Conservation (phyloP, 768 basidiomycete genomes). For the Pisolithus tinctorius region DNA sequence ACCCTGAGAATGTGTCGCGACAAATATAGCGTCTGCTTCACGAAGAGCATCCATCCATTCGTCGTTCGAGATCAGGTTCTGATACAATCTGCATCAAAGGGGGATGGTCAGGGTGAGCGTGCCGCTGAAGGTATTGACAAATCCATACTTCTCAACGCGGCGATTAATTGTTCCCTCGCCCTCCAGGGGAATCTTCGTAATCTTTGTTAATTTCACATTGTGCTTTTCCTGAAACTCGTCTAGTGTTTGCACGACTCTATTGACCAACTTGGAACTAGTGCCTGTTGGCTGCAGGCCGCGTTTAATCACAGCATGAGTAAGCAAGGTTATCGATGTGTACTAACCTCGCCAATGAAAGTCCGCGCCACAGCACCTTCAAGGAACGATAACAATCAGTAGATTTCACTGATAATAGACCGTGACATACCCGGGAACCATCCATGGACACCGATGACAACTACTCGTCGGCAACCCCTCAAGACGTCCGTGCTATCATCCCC, state of each 20-base stretch:
- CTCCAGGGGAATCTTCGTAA: conserved; percentile 80
- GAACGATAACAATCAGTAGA: conserved; percentile 13
- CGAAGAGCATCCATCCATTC: conserved; percentile 76
- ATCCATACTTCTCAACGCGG: conserved; percentile 65
- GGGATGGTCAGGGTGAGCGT: conserved; percentile 1
- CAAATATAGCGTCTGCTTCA: conserved; percentile 81
- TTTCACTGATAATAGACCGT: background rate
- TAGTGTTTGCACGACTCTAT: conserved; percentile 73
- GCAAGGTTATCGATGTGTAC: conserved; percentile 17
- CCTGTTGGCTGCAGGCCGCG: conserved; percentile 60
- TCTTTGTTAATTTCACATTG: conserved; percentile 26
- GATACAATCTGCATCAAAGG: conserved; percentile 47
- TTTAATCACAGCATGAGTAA: background rate
- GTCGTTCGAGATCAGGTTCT: conserved; percentile 49
- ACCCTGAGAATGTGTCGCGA: conserved; percentile 93
- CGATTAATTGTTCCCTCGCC: conserved; percentile 88
- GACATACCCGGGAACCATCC: conserved; percentile 81
- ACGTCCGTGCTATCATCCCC: conserved; percentile 37
- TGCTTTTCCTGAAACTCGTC: conserved; percentile 50
- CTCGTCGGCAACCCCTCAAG: conserved; percentile 53
- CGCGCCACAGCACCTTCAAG: conserved; percentile 51
- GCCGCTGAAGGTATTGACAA: background rate
- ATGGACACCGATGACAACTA: conserved; percentile 83
- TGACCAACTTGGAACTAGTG: conserved; percentile 77
- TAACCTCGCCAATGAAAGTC: conserved; percentile 63